A percentile compares a stretch with the other conserved stretches of the same genome.
phyloP scores from a whole-genome alignment of 2,329 filamentous ascomycete genomes.

The Pseudophaeomoniella oleicola region DNA sequence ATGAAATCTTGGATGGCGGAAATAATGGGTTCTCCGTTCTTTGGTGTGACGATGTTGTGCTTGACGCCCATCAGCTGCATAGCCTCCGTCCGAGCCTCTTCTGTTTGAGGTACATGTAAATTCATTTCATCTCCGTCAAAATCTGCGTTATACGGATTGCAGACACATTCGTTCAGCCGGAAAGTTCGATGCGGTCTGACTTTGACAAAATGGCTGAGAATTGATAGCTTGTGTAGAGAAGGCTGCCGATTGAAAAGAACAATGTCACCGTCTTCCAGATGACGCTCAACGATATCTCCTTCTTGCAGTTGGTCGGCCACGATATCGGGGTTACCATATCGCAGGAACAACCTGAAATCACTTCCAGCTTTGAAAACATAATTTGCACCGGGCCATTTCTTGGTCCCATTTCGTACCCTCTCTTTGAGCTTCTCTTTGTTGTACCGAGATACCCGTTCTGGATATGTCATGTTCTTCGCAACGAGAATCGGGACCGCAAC shows the following conservation, averaged over 20 bases:
- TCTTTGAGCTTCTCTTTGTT: constrained; percentile 71
- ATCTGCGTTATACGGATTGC: constrained; percentile 95
- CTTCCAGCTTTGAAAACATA: constrained; percentile 58
- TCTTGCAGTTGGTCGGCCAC: constrained; percentile 61
- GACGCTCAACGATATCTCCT: constrained; percentile 84
- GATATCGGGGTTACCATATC: constrained; percentile 55
- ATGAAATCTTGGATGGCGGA: constrained; percentile 99
- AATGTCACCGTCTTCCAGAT: constrained; percentile 88
- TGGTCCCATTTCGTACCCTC: constrained; percentile 60
- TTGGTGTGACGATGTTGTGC: constrained; percentile 87
- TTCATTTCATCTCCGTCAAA: constrained; percentile 99
- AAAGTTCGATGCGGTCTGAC: constrained; percentile 92
- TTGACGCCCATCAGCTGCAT: constrained; percentile 97
- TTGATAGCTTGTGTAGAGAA: constrained; percentile 95
- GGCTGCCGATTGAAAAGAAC: constrained; percentile 97
- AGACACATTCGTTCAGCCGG: constrained; percentile 93
- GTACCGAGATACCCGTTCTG: constrained; percentile 69
- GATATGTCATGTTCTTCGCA: constrained; percentile 94
- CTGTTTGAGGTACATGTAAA: constrained; percentile 90
- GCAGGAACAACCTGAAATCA: constrained; percentile 59
- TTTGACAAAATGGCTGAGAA: constrained; percentile 89
- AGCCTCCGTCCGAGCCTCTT: constrained; percentile 88
- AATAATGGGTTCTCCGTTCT: constrained; percentile 96
- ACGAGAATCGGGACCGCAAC: constrained; percentile 83
- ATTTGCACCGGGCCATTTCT: constrained; percentile 78